Evolutionary conservation across 176 grass and related monocot species (phyloP), one percentile per base, ranked within the genome.

Genomic region (Eremochloa ophiuroides): DNA sequence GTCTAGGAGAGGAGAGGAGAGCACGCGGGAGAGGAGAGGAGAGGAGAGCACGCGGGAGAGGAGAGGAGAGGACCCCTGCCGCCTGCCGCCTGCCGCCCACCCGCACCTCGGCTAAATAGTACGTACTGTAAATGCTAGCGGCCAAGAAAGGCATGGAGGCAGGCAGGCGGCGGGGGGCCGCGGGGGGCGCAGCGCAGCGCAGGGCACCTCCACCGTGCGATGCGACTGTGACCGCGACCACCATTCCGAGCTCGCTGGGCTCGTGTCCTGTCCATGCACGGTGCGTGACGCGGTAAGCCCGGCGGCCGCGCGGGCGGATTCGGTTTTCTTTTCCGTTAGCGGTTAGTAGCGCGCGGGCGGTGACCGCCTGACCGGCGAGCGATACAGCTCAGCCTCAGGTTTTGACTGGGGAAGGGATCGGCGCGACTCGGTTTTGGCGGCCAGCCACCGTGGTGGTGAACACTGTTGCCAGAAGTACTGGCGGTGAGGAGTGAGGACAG

Each of bases 71-170:
- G 68, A 27, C 23, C 39, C 39, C 6, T 27, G 67, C 10, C 12
- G 58, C 10, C n/a, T 25, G 6, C 5, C 4, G 33, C 9, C 9
- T 20, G 81, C 63, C 11, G 29, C 63, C 77, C 77, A 71, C 82
- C 82, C 70, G 61, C 77, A 23, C 65, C 71, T 43, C 28, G 82
- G 43, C 77, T 89, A 81, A 85, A 72, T 69, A 80, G 77, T 81
- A n/a, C n/a, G n/a, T n/a, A n/a, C n/a, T n/a, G n/a, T n/a, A 81
- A 89, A 77, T 89, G 77, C 16, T 20, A 38, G 10, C 25, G 2
- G 76, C 34, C 68, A 66, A 79, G 22, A 25, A 18, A n/a, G 47
- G 35, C 25, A 69, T 68, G 66, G 65, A 23, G 66, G 37, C 66
- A 33, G 26, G 7, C 42, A 20, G 53, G n/a, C n/a, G n/a, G n/a